A percentile compares a stretch with the other conserved stretches of the same genome.
Conservation (phyloP, 2,329 filamentous ascomycete genomes). For the Dryadomyces quercivorus region DNA sequence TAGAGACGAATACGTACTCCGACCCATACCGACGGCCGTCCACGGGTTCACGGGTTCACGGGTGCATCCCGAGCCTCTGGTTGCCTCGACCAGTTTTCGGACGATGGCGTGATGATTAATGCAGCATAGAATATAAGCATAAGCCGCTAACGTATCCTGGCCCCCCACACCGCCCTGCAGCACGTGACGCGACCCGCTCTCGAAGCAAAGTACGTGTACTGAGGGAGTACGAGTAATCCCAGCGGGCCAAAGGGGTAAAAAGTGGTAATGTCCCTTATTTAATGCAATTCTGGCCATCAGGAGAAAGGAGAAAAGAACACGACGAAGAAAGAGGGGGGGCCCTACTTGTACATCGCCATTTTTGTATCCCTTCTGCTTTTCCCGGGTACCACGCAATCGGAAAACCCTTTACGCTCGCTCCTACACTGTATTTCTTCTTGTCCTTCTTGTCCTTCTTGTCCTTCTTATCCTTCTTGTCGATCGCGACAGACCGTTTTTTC, state of each 20-base stretch:
- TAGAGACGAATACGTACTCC: no score
- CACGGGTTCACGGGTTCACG: no score
- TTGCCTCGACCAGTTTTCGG: background rate
- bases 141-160: background rate
- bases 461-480: no score
- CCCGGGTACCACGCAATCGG: background rate
- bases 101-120: background rate
- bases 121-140: background rate
- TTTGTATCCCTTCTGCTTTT: background rate
- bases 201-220: background rate
- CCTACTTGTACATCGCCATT: background rate
- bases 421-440: background rate
- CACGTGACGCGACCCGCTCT: conserved; percentile 1
- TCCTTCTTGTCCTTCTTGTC: no score
- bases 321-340: background rate
- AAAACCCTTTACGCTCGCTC: background rate
- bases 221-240: background rate
- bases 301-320: conserved; percentile 1
- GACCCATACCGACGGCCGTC: no score
- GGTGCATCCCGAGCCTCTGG: background rate
- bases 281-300: conserved; percentile 2
- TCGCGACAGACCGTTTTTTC: background rate
- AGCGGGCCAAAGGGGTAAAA: background rate
- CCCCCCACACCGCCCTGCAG: conserved; percentile 1
- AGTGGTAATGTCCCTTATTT: conserved; percentile 4